Percentiles rank a stretch among this genome's conserved stretches.
These are phyloP conservation scores for Trichoderma virens DNA, from an alignment of 495 filamentous ascomycete genomes.

Conservation along the genomic window DNA sequence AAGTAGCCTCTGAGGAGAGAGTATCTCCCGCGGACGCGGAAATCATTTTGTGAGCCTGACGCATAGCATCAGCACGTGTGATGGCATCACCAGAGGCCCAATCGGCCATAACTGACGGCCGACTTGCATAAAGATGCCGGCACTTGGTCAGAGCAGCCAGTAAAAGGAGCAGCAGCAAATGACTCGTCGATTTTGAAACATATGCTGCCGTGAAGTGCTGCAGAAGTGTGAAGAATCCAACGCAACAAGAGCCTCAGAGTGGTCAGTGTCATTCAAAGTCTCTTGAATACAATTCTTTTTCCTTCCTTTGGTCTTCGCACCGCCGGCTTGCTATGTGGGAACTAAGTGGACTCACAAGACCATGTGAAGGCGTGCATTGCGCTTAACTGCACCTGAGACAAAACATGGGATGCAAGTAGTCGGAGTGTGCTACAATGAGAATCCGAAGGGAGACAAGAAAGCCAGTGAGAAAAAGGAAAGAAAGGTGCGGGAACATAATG, in stretches of 20 bases:
- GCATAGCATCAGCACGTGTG: too few species aligned
- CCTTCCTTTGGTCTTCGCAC: neutral
- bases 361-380: neutral
- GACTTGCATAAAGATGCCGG: neutral
- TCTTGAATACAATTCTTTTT: neutral
- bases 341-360: neutral
- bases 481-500: neutral
- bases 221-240: neutral
- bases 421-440: neutral
- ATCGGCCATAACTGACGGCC: too few species aligned
- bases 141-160: neutral
- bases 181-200: neutral
- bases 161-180: neutral
- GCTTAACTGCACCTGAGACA: neutral
- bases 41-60: too few species aligned
- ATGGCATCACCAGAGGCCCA: too few species aligned
- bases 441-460: neutral
- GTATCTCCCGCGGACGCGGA: too few species aligned
- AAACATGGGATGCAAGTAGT: neutral
- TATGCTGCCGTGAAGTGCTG: neutral
- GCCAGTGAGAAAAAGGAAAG: neutral
- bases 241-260: neutral
- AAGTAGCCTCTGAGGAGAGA: too few species aligned
- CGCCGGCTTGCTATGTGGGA: neutral
- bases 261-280: neutral